A percentile compares a stretch with the other conserved stretches of the same genome.
Evolutionary conservation across 2,329 filamentous ascomycete species (phyloP).

Genomic region (Aspergillus tamarii): DNA sequence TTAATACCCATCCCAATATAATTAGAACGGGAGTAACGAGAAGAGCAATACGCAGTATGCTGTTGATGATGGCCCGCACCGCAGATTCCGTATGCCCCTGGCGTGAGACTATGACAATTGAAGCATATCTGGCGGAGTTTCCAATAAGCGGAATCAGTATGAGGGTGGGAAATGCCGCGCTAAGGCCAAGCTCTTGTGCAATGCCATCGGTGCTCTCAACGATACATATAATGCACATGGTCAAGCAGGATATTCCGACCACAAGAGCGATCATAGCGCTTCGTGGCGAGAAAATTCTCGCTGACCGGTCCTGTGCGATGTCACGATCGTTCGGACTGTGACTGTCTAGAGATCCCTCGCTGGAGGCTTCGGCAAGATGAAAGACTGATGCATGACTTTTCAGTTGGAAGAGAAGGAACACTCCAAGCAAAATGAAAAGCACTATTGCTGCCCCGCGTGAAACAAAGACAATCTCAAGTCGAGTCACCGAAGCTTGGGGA

Average conservation of each 20-base stretch:
- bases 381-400: conserved; percentile 21
- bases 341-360: background rate
- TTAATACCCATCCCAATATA: conserved; percentile 17
- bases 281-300: background rate
- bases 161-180: conserved; percentile 14
- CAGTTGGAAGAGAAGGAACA: conserved; percentile 21
- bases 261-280: conserved; percentile 6
- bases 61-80: conserved; percentile 21
- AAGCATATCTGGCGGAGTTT: conserved; percentile 18
- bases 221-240: conserved; percentile 14
- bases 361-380: conserved; percentile 1
- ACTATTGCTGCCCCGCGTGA: conserved; percentile 18
- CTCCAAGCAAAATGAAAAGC: conserved; percentile 12
- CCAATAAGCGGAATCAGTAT: conserved; percentile 19
- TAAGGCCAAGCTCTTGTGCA: conserved; percentile 10
- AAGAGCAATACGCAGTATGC: conserved; percentile 20
- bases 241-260: conserved; percentile 5
- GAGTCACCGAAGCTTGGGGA: conserved; percentile 2
- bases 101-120: conserved; percentile 15
- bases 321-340: background rate
- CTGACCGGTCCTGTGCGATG: background rate
- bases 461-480: conserved; percentile 13
- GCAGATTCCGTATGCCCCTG: conserved; percentile 17
- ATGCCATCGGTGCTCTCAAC: conserved; percentile 12
- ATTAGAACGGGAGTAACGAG: conserved; percentile 19